Evolutionary conservation across 805 yeast genomes (phyloP), one percentile per base, ranked within the genome.

Genomic region (Myxozyma monticola): DNA sequence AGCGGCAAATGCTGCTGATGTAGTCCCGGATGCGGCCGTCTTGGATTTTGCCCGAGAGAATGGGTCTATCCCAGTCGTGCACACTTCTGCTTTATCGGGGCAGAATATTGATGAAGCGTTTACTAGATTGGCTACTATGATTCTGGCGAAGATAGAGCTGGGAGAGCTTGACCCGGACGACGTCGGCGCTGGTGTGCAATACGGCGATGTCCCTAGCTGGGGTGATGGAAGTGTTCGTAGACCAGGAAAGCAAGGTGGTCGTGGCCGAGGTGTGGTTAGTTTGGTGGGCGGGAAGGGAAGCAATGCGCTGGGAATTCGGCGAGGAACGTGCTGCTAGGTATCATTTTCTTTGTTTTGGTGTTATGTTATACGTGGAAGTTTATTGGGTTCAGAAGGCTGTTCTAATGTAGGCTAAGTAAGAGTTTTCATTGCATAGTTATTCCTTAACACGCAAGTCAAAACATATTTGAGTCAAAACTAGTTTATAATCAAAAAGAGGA

Each of bases 111-210:
- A 65, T n/a, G 68, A 68, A 10, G 69, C 73, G 1, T 77, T 77
- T 46, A 61, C 65, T 14, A 60, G 65, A 15, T 41, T 77, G 17
- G 67, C 76, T 1, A 65, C 65, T 25, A 69, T 69, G 57, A 72
- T 77, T 1, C 57, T 76, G 25, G 68, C 78, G 1, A 75, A 75
- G 59, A 67, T 77, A 14, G 80, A 77, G 54, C 62, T 72, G 25
- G 81, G 80, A 1, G 64, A 59, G 3, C 61, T 76, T 6, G 78
- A 76, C 53, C 79, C 79, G 0, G 78, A 76, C 50, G 69, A 70
- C 46, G 67, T 69, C 17, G 70, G 68, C 39, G 66, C 68, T 33
- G 81, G 81, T 1, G 78, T 76, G 2, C 81, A 77, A 52, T 76
- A 75, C 50, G 81, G 81, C n/a, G 76, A 74, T 42, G 58, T 69